Conservation (phyloP, 257 asterid species). For the Hygrophila difformis region DNA sequence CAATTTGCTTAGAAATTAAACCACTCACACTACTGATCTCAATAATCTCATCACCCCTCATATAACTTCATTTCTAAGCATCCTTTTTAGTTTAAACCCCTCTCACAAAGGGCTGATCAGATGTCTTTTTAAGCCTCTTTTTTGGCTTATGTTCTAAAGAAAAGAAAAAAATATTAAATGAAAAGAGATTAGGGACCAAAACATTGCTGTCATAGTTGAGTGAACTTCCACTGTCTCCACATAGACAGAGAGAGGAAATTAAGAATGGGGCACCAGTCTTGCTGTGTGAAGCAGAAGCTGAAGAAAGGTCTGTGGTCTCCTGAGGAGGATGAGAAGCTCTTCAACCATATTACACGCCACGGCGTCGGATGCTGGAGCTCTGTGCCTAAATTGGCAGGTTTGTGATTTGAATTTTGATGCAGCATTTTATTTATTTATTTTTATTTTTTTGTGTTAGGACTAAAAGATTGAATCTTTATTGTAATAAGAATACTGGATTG, state of each 20-base stretch:
- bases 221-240: neutral
- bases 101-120: slow-evolving; percentile 13
- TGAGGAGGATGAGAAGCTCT: slow-evolving; percentile 78
- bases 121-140: slow-evolving; percentile 15
- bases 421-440: no score
- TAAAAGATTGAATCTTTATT: no score
- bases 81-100: slow-evolving; percentile 18
- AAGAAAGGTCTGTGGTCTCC: slow-evolving; percentile 96
- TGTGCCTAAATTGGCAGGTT: slow-evolving; percentile 82
- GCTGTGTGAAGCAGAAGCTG: slow-evolving; percentile 53
- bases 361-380: slow-evolving; percentile 97
- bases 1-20: no score
- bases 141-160: no score
- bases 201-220: slow-evolving; percentile 14
- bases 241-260: neutral
- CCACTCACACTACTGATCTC: slow-evolving; percentile 1
- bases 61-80: slow-evolving; percentile 36
- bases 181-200: slow-evolving; percentile 8
- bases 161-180: slow-evolving; percentile 8
- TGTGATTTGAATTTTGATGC: neutral
- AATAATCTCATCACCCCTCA: slow-evolving; percentile 13
- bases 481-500: no score
- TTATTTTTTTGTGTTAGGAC: neutral
- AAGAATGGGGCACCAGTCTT: slow-evolving; percentile 61
- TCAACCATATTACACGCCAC: slow-evolving; percentile 40